Percentiles rank a stretch among this genome's conserved stretches.
phyloP scores from a whole-genome alignment of 441 rosid species.

The Adansonia grandidieri region DNA sequence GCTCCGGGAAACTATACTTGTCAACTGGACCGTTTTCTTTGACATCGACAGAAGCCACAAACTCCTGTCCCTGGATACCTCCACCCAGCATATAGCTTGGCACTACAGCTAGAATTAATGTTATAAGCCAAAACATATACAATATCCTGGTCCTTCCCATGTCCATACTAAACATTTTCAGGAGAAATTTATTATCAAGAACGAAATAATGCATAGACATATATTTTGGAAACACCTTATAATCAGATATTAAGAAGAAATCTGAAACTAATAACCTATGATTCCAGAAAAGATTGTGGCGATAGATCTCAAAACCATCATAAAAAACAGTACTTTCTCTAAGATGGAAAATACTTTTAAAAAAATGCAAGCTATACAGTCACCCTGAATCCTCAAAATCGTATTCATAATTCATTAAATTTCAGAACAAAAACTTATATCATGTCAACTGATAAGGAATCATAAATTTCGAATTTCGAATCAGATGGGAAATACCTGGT shows the following conservation, averaged over 20 bases:
- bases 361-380: not conserved
- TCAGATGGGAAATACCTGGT: slow-evolving; percentile 45
- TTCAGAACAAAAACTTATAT: not conserved
- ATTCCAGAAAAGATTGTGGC: not conserved
- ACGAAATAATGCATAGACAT: not conserved
- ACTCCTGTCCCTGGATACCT: slow-evolving; percentile 49
- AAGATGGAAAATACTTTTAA: slow-evolving; percentile 6
- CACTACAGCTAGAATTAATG: slow-evolving; percentile 41
- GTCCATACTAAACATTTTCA: not conserved
- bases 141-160: not conserved
- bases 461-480: not conserved
- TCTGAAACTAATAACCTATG: not conserved
- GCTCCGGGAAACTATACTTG: slow-evolving; percentile 47
- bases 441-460: not conserved
- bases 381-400: not conserved
- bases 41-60: slow-evolving; percentile 41
- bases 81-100: slow-evolving; percentile 54
- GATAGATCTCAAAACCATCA: not conserved
- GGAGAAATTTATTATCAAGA: not conserved
- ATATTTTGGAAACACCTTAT: not conserved
- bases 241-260: slow-evolving; percentile 3
- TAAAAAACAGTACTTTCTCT: not conserved
- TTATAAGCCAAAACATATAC: slow-evolving; percentile 2
- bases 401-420: not conserved
- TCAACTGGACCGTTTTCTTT: slow-evolving; percentile 55